These are phyloP conservation scores for Didymella keratinophila DNA, from an alignment of 2,329 filamentous ascomycete species.

Conservation along the genomic window DNA sequence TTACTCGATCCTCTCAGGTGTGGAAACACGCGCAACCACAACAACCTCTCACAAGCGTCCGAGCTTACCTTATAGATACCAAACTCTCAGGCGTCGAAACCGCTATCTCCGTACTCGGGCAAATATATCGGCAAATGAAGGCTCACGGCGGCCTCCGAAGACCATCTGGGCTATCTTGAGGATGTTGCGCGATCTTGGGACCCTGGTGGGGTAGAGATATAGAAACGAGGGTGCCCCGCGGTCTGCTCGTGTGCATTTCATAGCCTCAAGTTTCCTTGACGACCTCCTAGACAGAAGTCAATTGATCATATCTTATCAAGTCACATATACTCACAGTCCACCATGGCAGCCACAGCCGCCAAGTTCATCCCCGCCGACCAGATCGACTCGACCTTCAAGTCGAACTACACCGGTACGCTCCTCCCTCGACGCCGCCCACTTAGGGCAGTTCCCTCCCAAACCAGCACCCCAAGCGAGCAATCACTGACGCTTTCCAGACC, in stretches of 20 bases:
- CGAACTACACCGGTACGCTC: conserved; percentile 59
- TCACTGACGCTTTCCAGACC: conserved; percentile 47
- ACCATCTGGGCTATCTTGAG: not conserved
- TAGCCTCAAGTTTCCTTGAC: not conserved
- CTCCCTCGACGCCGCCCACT: not conserved
- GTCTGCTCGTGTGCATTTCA: not conserved
- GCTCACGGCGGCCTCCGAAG: conserved; percentile 1
- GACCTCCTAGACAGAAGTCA: not conserved
- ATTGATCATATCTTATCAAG: not conserved
- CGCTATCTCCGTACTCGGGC: conserved; percentile 8
- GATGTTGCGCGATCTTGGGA: not conserved
- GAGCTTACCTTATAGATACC: conserved; percentile 5
- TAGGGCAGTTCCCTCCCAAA: no score
- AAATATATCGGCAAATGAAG: not conserved
- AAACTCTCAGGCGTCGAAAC: conserved; percentile 11
- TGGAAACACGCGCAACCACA: conserved; percentile 1
- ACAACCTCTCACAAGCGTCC: not conserved
- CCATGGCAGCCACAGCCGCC: conserved; percentile 21
- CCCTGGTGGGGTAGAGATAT: conserved; percentile 7
- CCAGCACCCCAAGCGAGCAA: no score
- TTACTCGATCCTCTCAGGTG: conserved; percentile 20
- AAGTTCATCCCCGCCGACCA: conserved; percentile 55
- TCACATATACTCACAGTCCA: not conserved
- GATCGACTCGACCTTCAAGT: conserved; percentile 64
- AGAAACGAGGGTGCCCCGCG: conserved; percentile 6